Evolutionary conservation across 1,139 yeast species (phyloP).

Genomic region (Lizanozyma gosingica): DNA sequence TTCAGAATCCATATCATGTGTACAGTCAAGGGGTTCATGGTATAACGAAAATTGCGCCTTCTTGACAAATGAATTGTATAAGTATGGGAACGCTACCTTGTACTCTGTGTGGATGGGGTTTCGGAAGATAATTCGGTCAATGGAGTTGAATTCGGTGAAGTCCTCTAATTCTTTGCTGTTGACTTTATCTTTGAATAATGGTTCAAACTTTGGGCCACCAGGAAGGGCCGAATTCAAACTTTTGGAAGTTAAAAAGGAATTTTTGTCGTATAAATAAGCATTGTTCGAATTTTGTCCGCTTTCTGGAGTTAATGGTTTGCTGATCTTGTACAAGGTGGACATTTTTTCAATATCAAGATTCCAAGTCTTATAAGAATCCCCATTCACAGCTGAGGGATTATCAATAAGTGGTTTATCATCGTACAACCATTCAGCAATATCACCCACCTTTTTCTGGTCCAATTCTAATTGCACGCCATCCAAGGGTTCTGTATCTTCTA

Average conservation of each 20-base stretch:
- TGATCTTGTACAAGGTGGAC: constrained; percentile 56
- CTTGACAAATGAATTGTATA: constrained; percentile 74
- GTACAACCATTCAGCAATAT: constrained; percentile 52
- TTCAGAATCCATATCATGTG: constrained; percentile 40
- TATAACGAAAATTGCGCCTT: constrained; percentile 54
- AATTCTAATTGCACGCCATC: constrained; percentile 62
- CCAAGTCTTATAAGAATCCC: constrained; percentile 75
- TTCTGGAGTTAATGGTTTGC: constrained; percentile 63
- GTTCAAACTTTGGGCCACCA: constrained; percentile 96
- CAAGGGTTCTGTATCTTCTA: constrained; percentile 63
- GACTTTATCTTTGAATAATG: constrained; percentile 55
- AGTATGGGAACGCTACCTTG: constrained; percentile 74
- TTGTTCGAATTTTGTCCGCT: constrained; percentile 44
- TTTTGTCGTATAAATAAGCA: constrained; percentile 62
- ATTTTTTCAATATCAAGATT: constrained; percentile 49
- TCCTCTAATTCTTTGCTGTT: constrained; percentile 62
- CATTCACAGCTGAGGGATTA: constrained; percentile 46
- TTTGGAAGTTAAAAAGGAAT: constrained; percentile 81
- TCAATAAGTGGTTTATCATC: constrained; percentile 70
- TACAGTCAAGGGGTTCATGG: constrained; percentile 50
- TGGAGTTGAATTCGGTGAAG: constrained; percentile 80
- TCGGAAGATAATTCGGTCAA: constrained; percentile 80
- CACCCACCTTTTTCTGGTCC: constrained; percentile 46
- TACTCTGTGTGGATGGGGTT: constrained; percentile 73
- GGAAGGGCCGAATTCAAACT: constrained; percentile 82